Conservation (phyloP, 208 protist species). For the Acanthamoeba lenticulata region DNA sequence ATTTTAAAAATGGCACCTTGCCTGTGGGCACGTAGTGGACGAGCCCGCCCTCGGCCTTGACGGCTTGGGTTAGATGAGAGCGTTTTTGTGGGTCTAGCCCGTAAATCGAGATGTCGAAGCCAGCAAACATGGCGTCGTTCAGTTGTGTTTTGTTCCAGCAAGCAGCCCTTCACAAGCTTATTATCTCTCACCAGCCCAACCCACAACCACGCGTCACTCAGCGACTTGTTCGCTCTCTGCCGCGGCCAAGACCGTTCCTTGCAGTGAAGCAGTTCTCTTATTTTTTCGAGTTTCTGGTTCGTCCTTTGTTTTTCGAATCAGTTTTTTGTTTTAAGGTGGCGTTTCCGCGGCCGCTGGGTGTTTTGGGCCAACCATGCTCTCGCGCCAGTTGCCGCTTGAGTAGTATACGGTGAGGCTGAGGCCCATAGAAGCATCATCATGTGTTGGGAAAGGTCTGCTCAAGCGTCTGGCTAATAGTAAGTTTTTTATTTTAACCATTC, state of each 20-base stretch:
- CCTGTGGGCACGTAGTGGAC: slow-evolving; percentile 49
- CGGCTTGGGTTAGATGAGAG: not conserved
- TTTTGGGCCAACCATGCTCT: no score
- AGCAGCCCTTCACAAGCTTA: not conserved
- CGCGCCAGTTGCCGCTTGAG: no score
- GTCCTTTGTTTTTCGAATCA: slow-evolving; percentile 2
- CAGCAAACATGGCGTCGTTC: slow-evolving; percentile 5
- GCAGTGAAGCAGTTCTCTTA: not conserved
- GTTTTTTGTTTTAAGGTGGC: no score
- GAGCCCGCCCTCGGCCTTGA: not conserved
- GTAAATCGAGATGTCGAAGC: slow-evolving; percentile 21
- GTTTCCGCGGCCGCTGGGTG: no score
- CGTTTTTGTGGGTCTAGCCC: slow-evolving; percentile 59
- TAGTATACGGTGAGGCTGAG: no score
- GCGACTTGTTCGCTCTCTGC: not conserved
- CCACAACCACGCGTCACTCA: not conserved
- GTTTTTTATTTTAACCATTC: not conserved
- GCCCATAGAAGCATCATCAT: no score
- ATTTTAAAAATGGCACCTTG: not conserved
- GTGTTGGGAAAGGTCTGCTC: not conserved
- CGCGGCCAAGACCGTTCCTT: not conserved
- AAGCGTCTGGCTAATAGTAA: not conserved
- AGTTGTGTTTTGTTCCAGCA: not conserved
- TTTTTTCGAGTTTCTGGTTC: slow-evolving; percentile 43
- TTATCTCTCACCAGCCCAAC: no score